Evolutionary conservation across 2,329 filamentous ascomycete species (phyloP).

Genomic region (Fusarium sulawesiense): DNA sequence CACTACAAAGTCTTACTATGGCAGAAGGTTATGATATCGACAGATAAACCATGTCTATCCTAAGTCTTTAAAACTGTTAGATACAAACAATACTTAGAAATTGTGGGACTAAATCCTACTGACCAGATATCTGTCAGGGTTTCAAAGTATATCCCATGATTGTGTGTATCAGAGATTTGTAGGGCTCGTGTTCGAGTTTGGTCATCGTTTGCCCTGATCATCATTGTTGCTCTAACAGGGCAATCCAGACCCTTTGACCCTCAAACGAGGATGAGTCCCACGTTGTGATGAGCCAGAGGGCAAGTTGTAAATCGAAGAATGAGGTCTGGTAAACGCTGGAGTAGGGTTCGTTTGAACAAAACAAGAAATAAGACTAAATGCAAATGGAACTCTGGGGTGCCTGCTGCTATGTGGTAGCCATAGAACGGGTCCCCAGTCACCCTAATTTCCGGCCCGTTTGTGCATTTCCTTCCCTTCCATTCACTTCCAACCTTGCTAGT

Average conservation of each 20-base stretch:
- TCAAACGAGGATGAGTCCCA: neutral
- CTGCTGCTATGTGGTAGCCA: fast-evolving
- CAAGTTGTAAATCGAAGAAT: neutral
- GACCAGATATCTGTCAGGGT: neutral
- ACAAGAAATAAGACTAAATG: no score
- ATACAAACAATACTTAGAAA: neutral
- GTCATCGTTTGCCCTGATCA: neutral
- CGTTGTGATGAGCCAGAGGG: neutral
- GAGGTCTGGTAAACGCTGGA: no score
- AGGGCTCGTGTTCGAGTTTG: neutral
- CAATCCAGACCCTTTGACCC: neutral
- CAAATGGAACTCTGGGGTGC: no score
- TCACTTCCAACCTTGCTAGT: neutral
- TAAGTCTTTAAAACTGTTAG: neutral
- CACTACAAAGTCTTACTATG: no score
- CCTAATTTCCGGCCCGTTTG: neutral
- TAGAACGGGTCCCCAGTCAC: neutral
- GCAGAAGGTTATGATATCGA: neutral
- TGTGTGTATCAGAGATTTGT: neutral
- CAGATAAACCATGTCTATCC: neutral
- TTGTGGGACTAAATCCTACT: neutral
- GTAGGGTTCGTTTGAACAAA: no score
- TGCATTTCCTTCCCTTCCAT: neutral
- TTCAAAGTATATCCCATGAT: neutral
- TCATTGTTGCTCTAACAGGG: neutral